These are phyloP conservation scores for Epichloe elymi DNA, from an alignment of 2,329 filamentous ascomycete genomes.

Conservation along the genomic window DNA sequence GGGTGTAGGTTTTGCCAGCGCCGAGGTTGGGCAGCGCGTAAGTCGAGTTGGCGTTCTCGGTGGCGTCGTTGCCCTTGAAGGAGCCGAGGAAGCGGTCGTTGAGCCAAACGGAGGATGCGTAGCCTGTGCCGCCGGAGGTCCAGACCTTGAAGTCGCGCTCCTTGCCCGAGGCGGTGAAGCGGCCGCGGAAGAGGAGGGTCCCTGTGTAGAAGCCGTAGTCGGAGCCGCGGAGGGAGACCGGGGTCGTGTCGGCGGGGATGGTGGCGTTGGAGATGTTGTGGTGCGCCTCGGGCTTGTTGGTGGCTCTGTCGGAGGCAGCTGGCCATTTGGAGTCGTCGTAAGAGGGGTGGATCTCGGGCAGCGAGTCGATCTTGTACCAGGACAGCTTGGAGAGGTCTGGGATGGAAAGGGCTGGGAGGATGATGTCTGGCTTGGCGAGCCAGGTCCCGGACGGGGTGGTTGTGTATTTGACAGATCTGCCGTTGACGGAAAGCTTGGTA, in stretches of 20 bases:
- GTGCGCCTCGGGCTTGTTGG: slow-evolving; percentile 32
- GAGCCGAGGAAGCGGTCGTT: slow-evolving; percentile 50
- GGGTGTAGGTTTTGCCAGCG: slow-evolving; percentile 38
- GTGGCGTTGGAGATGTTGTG: slow-evolving; percentile 48
- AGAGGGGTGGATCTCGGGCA: slow-evolving; percentile 50
- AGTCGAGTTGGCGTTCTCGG: slow-evolving; percentile 37
- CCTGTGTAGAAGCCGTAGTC: slow-evolving; percentile 67
- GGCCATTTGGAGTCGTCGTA: slow-evolving; percentile 61
- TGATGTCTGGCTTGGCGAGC: slow-evolving; percentile 33
- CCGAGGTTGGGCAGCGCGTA: slow-evolving; percentile 41
- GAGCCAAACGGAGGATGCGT: slow-evolving; percentile 54
- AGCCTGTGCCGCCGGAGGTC: slow-evolving; percentile 55
- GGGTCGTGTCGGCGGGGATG: slow-evolving; percentile 41
- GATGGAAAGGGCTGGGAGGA: slow-evolving; percentile 30
- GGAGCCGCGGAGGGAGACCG: slow-evolving; percentile 51
- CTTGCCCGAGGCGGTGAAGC: slow-evolving; percentile 50
- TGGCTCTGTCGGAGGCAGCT: neutral
- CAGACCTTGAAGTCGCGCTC: slow-evolving; percentile 43
- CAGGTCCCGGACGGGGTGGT: slow-evolving; percentile 32
- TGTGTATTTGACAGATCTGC: slow-evolving; percentile 21
- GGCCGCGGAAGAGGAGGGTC: slow-evolving; percentile 54
- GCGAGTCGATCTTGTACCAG: slow-evolving; percentile 58
- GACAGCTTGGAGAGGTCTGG: slow-evolving; percentile 38
- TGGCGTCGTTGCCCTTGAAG: slow-evolving; percentile 41
- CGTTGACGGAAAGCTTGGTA: slow-evolving; percentile 31